These are phyloP conservation scores for Scedosporium minutisporum DNA, from an alignment of 2,329 filamentous ascomycete species.

Conservation along the genomic window DNA sequence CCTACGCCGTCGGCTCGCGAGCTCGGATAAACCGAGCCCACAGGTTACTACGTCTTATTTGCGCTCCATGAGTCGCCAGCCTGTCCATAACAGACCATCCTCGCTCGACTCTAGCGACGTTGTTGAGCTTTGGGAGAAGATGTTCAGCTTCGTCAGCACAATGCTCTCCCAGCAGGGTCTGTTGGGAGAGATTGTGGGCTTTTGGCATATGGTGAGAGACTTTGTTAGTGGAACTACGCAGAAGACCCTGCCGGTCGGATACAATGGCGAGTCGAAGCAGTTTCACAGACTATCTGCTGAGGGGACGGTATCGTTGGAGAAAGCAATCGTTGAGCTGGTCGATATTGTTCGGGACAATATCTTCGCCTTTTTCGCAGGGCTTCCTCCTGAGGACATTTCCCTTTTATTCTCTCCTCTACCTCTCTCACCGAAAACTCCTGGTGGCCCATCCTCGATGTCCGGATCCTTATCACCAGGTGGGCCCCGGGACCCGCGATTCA, in stretches of 20 bases:
- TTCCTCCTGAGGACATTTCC: constrained; percentile 85
- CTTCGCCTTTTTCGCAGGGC: constrained; percentile 72
- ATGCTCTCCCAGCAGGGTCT: constrained; percentile 73
- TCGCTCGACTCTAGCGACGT: constrained; percentile 72
- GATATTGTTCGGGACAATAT: constrained; percentile 72
- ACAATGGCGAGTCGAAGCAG: constrained; percentile 68
- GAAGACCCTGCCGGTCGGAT: constrained; percentile 65
- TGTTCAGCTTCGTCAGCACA: constrained; percentile 61
- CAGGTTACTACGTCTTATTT: constrained; percentile 67
- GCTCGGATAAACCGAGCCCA: constrained; percentile 59
- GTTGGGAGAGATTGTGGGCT: constrained; percentile 81
- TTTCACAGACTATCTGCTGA: constrained; percentile 73
- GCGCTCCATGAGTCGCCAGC: constrained; percentile 60
- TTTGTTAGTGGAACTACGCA: constrained; percentile 86
- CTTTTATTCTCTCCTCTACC: constrained; percentile 74
- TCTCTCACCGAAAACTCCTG: constrained; percentile 49
- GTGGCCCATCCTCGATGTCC: constrained; percentile 31
- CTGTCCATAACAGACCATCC: constrained; percentile 47
- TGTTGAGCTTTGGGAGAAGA: constrained; percentile 87
- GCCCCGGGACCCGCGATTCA: constrained; percentile 63
- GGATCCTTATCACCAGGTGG: constrained; percentile 42
- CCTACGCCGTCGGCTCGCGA: constrained; percentile 69
- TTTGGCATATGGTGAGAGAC: constrained; percentile 84
- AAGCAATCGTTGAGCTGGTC: constrained; percentile 73
- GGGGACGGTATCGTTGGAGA: constrained; percentile 62